Evolutionary conservation across 768 basidiomycete species (phyloP), one percentile per base, ranked within the genome.

Genomic region (Hygrocybe coccinea): DNA sequence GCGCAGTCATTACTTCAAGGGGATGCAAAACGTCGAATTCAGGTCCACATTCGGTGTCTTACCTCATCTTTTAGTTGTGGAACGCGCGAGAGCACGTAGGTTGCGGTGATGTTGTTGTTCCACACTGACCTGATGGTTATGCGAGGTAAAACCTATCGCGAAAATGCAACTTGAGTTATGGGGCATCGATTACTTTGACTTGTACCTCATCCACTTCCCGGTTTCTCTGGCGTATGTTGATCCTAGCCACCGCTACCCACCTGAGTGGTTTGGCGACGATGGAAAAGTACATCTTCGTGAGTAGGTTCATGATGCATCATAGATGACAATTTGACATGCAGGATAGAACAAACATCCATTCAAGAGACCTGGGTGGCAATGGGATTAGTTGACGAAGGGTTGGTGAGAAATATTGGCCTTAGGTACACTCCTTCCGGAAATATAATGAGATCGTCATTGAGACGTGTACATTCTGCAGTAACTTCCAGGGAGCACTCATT

Each of bases 201-300:
- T 91, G 46, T 90, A 82, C 77, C 73, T 89, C 39, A 74, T 94
- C 50, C 93, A 95, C 70, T 94, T 94, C 79, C 92, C 92, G 19
- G 76, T 94, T 60, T 73, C 91, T 25, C 76, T 95, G 60, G 66
- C 83, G 68, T 91, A 92, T 62, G 87, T 94, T 50, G 87, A 91
- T 65, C 87, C 87, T 43, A 65, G 67, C 19, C 81, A 83, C 64
- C 80, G 83, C 58, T 93, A 89, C 70, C 91, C 92, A 41, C 84
- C 90, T 8, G 89, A 86, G 65, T 94, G 92, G 92, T 82, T 69
- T 50, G 85, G 80, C 33, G 85, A 88, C 51, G 84, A 90, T 64
- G 80, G 80, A 56, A 83, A 82, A 62, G 83, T 90, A 33, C 71
- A 82, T 37, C 33, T 46, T 7, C 43, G 55, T 55, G 50, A 56